These are phyloP conservation scores for Cercospora nicotianae DNA, from an alignment of 2,329 filamentous ascomycete species.

Conservation along the genomic window DNA sequence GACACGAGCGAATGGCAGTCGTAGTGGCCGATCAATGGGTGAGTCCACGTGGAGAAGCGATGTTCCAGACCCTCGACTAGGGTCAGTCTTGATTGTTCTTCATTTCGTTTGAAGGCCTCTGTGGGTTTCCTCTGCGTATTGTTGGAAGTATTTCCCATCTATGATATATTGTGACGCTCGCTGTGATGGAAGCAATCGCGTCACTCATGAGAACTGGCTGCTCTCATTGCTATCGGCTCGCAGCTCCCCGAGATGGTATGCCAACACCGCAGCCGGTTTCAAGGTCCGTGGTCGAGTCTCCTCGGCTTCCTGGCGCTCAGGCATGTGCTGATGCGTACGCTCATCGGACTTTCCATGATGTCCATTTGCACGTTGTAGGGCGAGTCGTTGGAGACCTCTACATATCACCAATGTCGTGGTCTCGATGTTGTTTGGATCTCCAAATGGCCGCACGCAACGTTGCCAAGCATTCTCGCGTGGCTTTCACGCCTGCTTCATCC, in stretches of 20 bases:
- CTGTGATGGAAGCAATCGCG: neutral
- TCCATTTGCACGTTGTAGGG: too few relatives aligned
- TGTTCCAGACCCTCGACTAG: neutral
- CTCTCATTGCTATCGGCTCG: neutral
- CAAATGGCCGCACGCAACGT: neutral
- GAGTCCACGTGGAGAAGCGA: neutral
- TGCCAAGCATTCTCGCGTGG: neutral
- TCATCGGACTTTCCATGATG: too few relatives aligned
- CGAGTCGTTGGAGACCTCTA: neutral
- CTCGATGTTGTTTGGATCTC: neutral
- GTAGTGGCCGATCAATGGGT: neutral
- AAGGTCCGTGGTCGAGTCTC: too few relatives aligned
- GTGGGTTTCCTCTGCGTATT: neutral
- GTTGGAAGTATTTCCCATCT: neutral
- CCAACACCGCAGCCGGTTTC: too few relatives aligned
- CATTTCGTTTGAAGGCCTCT: neutral
- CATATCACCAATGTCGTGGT: neutral
- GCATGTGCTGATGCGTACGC: too few relatives aligned
- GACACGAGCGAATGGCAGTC: neutral
- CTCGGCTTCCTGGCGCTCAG: too few relatives aligned
- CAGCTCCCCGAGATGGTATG: too few relatives aligned
- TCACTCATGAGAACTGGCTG: neutral
- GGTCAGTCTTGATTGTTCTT: neutral
- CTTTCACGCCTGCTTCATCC: neutral
- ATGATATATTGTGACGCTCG: neutral